Evolutionary conservation across 164 flowering plant species (phyloP), one percentile per base, ranked within the genome.

Genomic region (Berberis thunbergii): DNA sequence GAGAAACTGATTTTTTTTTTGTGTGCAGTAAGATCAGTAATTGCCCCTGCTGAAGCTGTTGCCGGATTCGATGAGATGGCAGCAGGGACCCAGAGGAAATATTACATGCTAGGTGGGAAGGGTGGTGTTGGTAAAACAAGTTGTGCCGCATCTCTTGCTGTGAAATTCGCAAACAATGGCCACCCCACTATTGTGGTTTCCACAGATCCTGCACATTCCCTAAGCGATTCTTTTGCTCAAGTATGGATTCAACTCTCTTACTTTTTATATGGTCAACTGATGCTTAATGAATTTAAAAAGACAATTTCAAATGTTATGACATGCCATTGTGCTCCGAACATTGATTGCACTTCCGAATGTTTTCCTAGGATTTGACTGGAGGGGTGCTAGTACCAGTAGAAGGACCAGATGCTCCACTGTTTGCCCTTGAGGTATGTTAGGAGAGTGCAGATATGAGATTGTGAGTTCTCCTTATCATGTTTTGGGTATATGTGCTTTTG

Each of bases 101-200:
- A 86, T 74, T 89, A 85, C 79, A 74, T 93, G 93, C 70, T 93
- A 41, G 98, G 98, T 50, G 98, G 98, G 54, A 93, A 93, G 70
- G 98, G 97, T 59, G 99, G 99, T 57, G 99, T 91, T 46, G 99
- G 98, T 39, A 93, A 93, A 68, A 93, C 98, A 5, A 93, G 98
- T 67, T 93, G 97, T 74, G 96, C 98, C 64, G 98, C 98, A 57
- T 86, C 98, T 40, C 88, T 93, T 64, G 98, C 97, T 57, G 91
- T 93, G 0, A 93, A 85, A 73, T 89, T 93, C 70, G 97, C 98
- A 26, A 93, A 80, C 61, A 70, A 72, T 66, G 98, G 97, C 42
- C 97, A 89, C 65, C 94, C 97, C 39, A 92, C 97, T 54, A 74
- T 92, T 41, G 90, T 92, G 7, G 97, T 92, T 54, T 92, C 98